phyloP scores from a whole-genome alignment of 1,284 basidiomycete genomes.

The Trametes pubescens region DNA sequence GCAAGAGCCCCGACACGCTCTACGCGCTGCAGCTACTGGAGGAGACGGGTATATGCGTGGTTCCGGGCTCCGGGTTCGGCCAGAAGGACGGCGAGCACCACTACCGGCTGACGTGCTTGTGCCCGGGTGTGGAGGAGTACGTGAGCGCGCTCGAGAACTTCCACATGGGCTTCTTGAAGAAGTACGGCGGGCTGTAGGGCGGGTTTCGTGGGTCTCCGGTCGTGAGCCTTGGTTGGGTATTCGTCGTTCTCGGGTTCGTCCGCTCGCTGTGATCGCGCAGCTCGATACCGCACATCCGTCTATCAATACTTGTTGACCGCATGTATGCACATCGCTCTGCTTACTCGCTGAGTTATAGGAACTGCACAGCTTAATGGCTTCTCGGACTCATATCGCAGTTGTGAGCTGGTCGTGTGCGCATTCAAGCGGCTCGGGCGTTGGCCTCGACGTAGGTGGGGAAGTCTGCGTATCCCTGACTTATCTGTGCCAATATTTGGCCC shows the following conservation, averaged over 20 bases:
- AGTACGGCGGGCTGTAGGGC: constrained; percentile 55
- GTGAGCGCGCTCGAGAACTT: constrained; percentile 86
- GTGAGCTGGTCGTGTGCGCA: background rate
- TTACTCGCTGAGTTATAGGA: background rate
- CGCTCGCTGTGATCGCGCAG: background rate
- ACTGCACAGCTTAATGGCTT: background rate
- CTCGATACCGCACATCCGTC: background rate
- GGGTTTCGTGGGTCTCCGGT: background rate
- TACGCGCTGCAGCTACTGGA: constrained; percentile 88
- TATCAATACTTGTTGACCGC: background rate
- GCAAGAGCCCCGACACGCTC: constrained; percentile 87
- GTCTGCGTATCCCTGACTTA: too few species aligned
- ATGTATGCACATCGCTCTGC: background rate
- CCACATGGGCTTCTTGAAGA: constrained; percentile 79
- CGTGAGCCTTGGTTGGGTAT: background rate
- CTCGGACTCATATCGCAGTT: background rate
- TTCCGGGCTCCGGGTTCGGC: constrained; percentile 92
- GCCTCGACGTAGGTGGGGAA: too few species aligned
- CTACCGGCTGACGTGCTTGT: constrained; percentile 88
- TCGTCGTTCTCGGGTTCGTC: constrained; percentile 1
- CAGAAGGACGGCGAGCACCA: constrained; percentile 90
- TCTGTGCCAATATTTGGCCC: too few species aligned
- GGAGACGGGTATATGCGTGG: constrained; percentile 91
- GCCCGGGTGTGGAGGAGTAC: constrained; percentile 91
- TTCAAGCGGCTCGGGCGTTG: too few species aligned